Percentiles rank a stretch among this genome's conserved stretches.
These are phyloP conservation scores for Xylaria sp. DNA, from an alignment of 2,329 filamentous ascomycete genomes.

Conservation along the genomic window DNA sequence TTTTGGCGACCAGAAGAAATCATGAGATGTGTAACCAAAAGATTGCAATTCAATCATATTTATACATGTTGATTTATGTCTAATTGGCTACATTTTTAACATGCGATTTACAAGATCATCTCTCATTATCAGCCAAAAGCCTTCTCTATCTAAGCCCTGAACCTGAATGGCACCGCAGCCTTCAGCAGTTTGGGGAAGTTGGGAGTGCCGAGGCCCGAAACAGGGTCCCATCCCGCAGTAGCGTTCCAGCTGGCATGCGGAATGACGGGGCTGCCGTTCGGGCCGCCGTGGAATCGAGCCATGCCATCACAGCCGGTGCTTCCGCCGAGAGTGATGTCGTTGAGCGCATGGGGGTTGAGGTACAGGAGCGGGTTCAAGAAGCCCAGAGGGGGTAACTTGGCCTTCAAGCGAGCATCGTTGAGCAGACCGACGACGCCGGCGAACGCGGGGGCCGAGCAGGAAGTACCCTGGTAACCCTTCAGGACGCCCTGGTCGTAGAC, in stretches of 20 bases:
- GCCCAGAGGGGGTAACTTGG: conserved; percentile 57
- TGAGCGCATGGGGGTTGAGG: conserved; percentile 43
- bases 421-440: conserved; percentile 66
- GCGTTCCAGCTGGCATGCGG: conserved; percentile 43
- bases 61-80: conserved; percentile 7
- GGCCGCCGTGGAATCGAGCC: conserved; percentile 40
- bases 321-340: conserved; percentile 49
- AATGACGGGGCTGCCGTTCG: conserved; percentile 42
- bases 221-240: conserved; percentile 51
- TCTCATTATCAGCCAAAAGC: background rate
- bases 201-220: conserved; percentile 51
- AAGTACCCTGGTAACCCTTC: conserved; percentile 46
- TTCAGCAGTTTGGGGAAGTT: conserved; percentile 41
- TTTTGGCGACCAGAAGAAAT: background rate
- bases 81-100: conserved; percentile 8
- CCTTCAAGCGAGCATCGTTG: conserved; percentile 63
- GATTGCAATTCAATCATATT: conserved; percentile 11
- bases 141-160: conserved; percentile 19
- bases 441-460: conserved; percentile 64
- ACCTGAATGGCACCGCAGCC: conserved; percentile 32
- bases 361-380: conserved; percentile 64
- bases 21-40: background rate
- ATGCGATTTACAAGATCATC: conserved; percentile 2
- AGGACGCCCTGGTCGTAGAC: conserved; percentile 54
- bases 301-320: conserved; percentile 45